Base-by-base conservation (phyloP, 768 basidiomycete species). In the Suillus clintonianus region DNA sequence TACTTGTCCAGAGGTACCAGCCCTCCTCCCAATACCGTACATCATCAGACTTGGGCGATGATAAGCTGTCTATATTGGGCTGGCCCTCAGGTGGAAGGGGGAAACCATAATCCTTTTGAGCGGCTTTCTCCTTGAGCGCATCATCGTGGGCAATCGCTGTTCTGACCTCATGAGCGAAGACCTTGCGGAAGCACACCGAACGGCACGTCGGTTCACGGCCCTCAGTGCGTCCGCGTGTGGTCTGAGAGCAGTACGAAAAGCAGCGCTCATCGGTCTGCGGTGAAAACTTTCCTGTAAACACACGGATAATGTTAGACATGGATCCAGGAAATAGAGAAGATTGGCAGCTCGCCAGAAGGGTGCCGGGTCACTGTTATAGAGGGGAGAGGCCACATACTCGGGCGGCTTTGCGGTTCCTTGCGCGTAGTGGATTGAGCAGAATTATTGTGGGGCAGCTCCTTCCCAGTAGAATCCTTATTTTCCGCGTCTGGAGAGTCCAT, bases 71-170 rank as follows among this genome's bases (percentile, higher is more conserved):
- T 56, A 83, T 27, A 15, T 39, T 17, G 79, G 70, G 70, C 68
- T 91, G 90, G 14, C 90, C 90, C 68, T 90, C 89, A 10, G 80
- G 77, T 3, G 90, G 90, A 24, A 92, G 78, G 8, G 87, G 88
- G 68, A 86, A 86, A 63, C 79, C 81, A 17, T 81, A 82, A 68
- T 81, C 79, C 43, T 56, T 84, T 81, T 67, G 84, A 78, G 30
- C 78, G 50, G 24, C 78, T 77, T 45, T 81, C 69, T 64, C 77
- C 76, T 53, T 76, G 71, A 72, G 42, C 41, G 27, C 60, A 32
- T 65, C 48, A 32, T 62, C 71, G 27, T 74, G 74, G 78, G 84
- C 50, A 72, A 78, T 60, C 81, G 76, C 70, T 83, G 86, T 68
- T 78, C 81, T 66, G n/a, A 90, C 82, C 77, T 90, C 89, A 71